Percentiles rank a stretch among this genome's conserved stretches.
Evolutionary conservation across 1,139 yeast genomes (phyloP).

Genomic region (Geotrichum histeridarum): DNA sequence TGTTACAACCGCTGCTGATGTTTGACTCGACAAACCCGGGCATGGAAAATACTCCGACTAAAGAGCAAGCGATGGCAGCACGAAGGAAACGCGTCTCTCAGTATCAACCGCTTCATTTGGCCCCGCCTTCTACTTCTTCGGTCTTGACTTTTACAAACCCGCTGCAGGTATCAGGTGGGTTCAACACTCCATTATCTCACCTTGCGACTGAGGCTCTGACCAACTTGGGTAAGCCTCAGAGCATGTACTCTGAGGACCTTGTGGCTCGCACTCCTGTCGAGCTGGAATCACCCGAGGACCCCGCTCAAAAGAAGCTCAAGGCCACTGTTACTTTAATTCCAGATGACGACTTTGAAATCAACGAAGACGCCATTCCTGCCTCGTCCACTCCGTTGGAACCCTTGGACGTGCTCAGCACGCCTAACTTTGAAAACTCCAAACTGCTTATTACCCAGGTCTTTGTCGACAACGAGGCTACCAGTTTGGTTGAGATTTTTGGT

Average conservation of each 20-base stretch:
- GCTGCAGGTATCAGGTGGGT: slow-evolving; percentile 15
- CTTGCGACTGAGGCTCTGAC: slow-evolving; percentile 17
- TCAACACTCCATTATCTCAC: slow-evolving; percentile 17
- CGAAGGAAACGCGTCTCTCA: slow-evolving; percentile 32
- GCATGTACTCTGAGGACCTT: slow-evolving; percentile 1
- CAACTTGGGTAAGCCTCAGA: slow-evolving; percentile 10
- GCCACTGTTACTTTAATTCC: neutral
- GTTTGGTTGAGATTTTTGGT: slow-evolving; percentile 36
- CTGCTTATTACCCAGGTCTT: slow-evolving; percentile 56
- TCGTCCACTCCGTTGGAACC: slow-evolving; percentile 47
- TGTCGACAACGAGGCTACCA: slow-evolving; percentile 44
- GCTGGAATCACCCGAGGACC: slow-evolving; percentile 13
- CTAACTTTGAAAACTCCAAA: slow-evolving; percentile 46
- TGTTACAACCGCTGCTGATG: slow-evolving; percentile 56
- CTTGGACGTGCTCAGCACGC: slow-evolving; percentile 38
- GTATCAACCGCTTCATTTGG: slow-evolving; percentile 20
- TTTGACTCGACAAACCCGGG: slow-evolving; percentile 53
- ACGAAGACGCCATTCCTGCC: slow-evolving; percentile 27
- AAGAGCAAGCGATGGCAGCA: slow-evolving; percentile 44
- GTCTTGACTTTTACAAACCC: slow-evolving; percentile 16
- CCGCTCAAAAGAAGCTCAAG: slow-evolving; percentile 9
- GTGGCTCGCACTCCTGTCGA: slow-evolving; percentile 13
- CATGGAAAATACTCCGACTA: slow-evolving; percentile 57
- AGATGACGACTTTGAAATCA: slow-evolving; percentile 32
- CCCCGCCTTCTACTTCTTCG: slow-evolving; percentile 16